phyloP scores from a whole-genome alignment of 2,329 filamentous ascomycete genomes.

The Plectosphaerella plurivora region DNA sequence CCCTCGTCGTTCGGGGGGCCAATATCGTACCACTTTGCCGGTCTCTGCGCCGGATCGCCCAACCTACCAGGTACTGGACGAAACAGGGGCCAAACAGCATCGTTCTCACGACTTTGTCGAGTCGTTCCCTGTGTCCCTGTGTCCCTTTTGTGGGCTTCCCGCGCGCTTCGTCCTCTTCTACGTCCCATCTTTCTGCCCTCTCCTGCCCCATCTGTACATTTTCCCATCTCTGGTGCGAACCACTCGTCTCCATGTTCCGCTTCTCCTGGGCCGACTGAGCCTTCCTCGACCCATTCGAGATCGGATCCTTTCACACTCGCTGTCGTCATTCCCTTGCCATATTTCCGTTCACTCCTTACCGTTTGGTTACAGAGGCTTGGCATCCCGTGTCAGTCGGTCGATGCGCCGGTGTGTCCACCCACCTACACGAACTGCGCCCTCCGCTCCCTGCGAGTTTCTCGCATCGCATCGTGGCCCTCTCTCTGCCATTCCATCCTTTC shows the following conservation, averaged over 20 bases:
- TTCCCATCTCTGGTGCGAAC: background rate
- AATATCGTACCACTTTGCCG: slow-evolving; percentile 10
- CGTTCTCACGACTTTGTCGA: background rate
- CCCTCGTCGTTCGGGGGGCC: background rate
- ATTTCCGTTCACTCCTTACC: slow-evolving; percentile 6
- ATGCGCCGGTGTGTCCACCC: background rate
- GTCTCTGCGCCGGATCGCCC: background rate
- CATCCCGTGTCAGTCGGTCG: background rate
- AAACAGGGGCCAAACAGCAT: slow-evolving; percentile 3
- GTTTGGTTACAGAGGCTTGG: background rate
- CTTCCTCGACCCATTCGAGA: background rate
- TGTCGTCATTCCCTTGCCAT: slow-evolving; percentile 1
- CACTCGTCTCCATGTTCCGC: slow-evolving; percentile 5
- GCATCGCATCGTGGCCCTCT: background rate
- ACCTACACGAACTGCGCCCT: background rate
- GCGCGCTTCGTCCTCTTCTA: background rate
- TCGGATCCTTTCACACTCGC: background rate
- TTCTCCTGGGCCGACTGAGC: slow-evolving; percentile 4
- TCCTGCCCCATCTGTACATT: background rate
- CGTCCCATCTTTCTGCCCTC: slow-evolving; percentile 6
- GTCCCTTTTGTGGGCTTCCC: slow-evolving; percentile 1
- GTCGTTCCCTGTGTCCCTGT: background rate
- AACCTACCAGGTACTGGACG: background rate
- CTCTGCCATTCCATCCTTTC: background rate
- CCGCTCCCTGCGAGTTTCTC: slow-evolving; percentile 1